Base-by-base conservation (phyloP, 345 rosid species). In the Psidium guajava region DNA sequence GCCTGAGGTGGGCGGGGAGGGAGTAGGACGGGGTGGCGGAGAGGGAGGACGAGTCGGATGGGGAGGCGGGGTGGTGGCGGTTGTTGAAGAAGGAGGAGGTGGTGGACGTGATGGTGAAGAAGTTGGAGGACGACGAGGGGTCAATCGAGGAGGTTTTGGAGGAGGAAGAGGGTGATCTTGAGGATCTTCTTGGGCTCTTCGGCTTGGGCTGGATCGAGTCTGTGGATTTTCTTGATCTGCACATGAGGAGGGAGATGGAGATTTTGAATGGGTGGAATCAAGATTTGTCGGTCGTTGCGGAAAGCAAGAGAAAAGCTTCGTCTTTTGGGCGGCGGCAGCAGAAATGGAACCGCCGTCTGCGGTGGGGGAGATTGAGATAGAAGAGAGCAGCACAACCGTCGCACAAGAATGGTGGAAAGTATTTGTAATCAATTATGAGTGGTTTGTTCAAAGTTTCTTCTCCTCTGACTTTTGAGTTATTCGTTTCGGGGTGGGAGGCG, bases 41-140 rank as follows among this genome's bases (percentile, higher is more conserved):
- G 87, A n/a, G 88, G 85, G 5, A 84, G 82, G 56, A 84, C 86
- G 85, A 87, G 90, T 56, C 86, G 82, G 83, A 44, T 84, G n/a
- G 12, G 27, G 59, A 56, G 59, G 12, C 0, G 5, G 25, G 47
- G 47, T 36, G 80, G 47, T 40, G 80, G 80, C 25, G 47, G 47
- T 69, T 69, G 42, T 69, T 36, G 80, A 32, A 36, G 77, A 36
- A 69, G 80, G 80, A 69, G 47, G 47, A 7, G 42, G 53, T 13
- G 61, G 69, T 44, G 81, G 54, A 52, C 32, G 25, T 84, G 64
- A 21, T 50, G 25, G 50, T 84, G 51, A 13, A 42, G 85, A n/a
- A 44, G 36, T 12, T 25, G 75, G 85, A 20, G 51, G 84, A 82
- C 42, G 77, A 58, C 5, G 85, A 18, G 1, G 85, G 21, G 5